Conservation (phyloP, 2,329 filamentous ascomycete species). For the Aspergillus texensis region DNA sequence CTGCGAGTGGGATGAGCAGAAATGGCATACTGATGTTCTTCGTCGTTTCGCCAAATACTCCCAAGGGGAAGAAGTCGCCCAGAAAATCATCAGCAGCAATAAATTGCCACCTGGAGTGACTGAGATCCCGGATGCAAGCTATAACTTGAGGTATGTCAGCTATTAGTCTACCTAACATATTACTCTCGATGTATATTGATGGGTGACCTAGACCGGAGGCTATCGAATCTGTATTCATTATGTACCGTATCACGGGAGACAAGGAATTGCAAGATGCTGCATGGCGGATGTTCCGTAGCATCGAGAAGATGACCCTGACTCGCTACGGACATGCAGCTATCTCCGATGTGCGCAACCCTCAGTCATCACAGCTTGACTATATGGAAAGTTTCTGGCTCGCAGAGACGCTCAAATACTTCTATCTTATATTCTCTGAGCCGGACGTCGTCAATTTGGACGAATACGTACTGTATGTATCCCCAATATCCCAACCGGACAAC, state of each 20-base stretch:
- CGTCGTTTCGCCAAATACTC: conserved; percentile 19
- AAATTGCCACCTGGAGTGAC: conserved; percentile 32
- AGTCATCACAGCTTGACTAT: conserved; percentile 36
- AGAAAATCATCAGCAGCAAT: conserved; percentile 23
- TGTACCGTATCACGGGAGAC: conserved; percentile 63
- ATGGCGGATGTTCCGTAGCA: conserved; percentile 54
- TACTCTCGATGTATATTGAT: neutral
- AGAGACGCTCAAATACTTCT: conserved; percentile 50
- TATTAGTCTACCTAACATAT: neutral
- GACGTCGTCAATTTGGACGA: conserved; percentile 45
- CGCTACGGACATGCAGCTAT: conserved; percentile 49
- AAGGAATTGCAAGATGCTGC: conserved; percentile 48
- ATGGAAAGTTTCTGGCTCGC: conserved; percentile 53
- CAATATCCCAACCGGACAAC: neutral
- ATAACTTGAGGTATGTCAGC: conserved; percentile 33
- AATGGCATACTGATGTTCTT: conserved; percentile 36
- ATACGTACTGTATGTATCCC: conserved; percentile 43
- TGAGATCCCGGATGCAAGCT: conserved; percentile 29
- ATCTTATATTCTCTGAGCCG: conserved; percentile 48
- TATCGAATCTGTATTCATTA: conserved; percentile 63
- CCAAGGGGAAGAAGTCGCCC: conserved; percentile 22
- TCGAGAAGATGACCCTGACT: conserved; percentile 48
- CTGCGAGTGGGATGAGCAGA: conserved; percentile 59
- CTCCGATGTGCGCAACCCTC: conserved; percentile 40
- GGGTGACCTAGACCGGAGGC: conserved; percentile 52